Evolutionary conservation across 1,284 basidiomycete genomes (phyloP).

Genomic region (Heterobasidion annosum): DNA sequence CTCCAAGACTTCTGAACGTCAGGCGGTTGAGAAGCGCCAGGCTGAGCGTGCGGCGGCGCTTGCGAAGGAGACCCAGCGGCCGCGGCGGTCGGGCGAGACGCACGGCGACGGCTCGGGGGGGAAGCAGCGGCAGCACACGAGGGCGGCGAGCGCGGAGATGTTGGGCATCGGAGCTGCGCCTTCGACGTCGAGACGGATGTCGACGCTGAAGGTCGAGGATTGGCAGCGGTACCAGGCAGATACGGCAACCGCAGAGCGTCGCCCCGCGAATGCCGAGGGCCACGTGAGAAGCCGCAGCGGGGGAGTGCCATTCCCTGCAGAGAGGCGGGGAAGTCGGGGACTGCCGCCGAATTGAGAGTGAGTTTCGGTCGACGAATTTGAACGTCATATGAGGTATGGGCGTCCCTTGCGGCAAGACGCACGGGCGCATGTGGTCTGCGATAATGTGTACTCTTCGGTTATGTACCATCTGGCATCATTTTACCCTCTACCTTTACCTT

Average conservation of each 20-base stretch:
- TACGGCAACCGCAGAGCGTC: constrained; percentile 17
- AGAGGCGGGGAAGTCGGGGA: background rate
- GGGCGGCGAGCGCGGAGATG: constrained; percentile 49
- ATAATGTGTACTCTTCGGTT: no score
- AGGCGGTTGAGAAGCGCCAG: constrained; percentile 58
- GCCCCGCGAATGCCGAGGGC: constrained; percentile 13
- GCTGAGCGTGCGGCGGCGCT: constrained; percentile 58
- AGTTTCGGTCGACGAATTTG: background rate
- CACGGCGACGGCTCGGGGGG: constrained; percentile 17
- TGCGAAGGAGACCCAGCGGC: constrained; percentile 33
- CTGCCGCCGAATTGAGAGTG: constrained; percentile 10
- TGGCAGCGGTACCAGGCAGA: constrained; percentile 69
- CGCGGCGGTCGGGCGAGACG: constrained; percentile 34
- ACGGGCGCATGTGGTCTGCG: no score
- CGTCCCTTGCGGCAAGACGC: no score
- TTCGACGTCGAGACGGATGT: constrained; percentile 50
- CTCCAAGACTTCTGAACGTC: constrained; percentile 57
- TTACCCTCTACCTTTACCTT: no score
- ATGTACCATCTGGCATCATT: no score
- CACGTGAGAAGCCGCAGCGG: constrained; percentile 21
- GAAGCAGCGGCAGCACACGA: constrained; percentile 29
- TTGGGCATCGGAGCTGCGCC: constrained; percentile 30
- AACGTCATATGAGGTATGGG: no score
- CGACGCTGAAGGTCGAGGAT: constrained; percentile 72
- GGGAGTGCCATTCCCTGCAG: constrained; percentile 27